Evolutionary conservation across 148 eudicot genomes (phyloP), one percentile per base, ranked within the genome.

Genomic region (Rhododendron mucronatum): DNA sequence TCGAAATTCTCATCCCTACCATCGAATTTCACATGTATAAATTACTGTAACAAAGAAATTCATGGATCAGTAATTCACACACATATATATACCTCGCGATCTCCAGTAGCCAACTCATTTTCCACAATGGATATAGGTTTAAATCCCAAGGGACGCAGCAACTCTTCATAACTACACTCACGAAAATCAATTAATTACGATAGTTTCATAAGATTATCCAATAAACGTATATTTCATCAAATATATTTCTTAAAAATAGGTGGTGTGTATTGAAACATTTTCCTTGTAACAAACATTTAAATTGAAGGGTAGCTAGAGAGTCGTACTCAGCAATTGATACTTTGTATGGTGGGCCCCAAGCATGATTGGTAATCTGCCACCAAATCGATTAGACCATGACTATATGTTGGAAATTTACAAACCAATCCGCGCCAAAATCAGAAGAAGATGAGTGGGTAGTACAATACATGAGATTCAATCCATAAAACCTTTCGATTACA

Each of bases 281-380:
- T 55, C 7, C 21, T 4, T 5, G 12, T 47, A 47, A 47, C 50
- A 47, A 9, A 47, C 7, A 23, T 86, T 79, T 21, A 35, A 37
- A 61, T 30, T n/a, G 53, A 82, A 30, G 63, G 78, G 28, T 10
- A 76, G 30, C 30, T 30, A 30, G 86, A 84, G 78, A 55, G 7
- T 82, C 82, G 85, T 93, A 95, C 98, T 92, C 95, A 7, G 94
- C 53, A 79, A 92, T 90, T 28, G 92, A 89, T 83, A 88, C 86
- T 88, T 85, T 91, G 74, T 90, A 95, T 14, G 98, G 98, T 78
- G 98, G 98, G 47, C 98, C 98, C 47, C 98, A 97, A 44, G 88
- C 91, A 87, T 93, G 95, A 80, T 95, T 96, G 84, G 90, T 92
- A 65, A 94, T 89, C 98, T 94, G 95, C 82, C 83, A 77, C 39